A percentile compares a stretch with the other conserved stretches of the same genome.
Conservation (phyloP, 2,329 filamentous ascomycete genomes). For the Arthroderma sp. region DNA sequence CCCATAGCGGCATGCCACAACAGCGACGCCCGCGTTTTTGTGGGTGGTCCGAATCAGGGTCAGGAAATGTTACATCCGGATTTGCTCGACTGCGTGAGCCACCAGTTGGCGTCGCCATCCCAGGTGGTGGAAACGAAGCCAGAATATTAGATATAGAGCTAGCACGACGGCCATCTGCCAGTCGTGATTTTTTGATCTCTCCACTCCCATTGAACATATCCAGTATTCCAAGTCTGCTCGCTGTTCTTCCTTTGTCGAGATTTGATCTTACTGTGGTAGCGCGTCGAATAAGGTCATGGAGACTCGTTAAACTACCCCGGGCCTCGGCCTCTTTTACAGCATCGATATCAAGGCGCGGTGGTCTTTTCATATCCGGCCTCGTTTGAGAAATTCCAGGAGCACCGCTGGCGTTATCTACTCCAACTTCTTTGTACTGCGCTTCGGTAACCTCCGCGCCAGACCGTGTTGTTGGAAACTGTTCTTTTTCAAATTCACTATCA, state of each 20-base stretch:
- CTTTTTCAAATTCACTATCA: neutral
- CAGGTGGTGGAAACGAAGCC: conserved; percentile 51
- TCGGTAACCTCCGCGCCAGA: neutral
- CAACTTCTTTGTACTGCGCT: neutral
- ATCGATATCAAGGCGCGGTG: conserved; percentile 68
- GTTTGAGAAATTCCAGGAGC: neutral
- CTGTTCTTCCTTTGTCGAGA: conserved; percentile 66
- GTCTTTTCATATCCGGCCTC: conserved; percentile 26
- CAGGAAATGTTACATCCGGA: conserved; percentile 9
- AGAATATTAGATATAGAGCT: conserved; percentile 51
- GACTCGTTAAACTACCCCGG: conserved; percentile 77
- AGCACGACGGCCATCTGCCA: conserved; percentile 26
- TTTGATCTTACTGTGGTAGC: conserved; percentile 78
- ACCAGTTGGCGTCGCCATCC: conserved; percentile 33
- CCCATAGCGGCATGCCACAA: conserved; percentile 74
- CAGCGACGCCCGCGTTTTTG: conserved; percentile 44
- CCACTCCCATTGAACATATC: conserved; percentile 29
- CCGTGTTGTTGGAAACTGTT: neutral
- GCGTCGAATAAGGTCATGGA: conserved; percentile 79
- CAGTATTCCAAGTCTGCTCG: conserved; percentile 43
- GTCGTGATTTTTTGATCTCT: conserved; percentile 13
- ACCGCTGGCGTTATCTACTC: neutral
- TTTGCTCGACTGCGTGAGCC: neutral
- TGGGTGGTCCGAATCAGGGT: conserved; percentile 11
- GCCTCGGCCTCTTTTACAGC: conserved; percentile 69